Conservation (phyloP, 2,329 filamentous ascomycete genomes). For the Alternaria dauci region DNA sequence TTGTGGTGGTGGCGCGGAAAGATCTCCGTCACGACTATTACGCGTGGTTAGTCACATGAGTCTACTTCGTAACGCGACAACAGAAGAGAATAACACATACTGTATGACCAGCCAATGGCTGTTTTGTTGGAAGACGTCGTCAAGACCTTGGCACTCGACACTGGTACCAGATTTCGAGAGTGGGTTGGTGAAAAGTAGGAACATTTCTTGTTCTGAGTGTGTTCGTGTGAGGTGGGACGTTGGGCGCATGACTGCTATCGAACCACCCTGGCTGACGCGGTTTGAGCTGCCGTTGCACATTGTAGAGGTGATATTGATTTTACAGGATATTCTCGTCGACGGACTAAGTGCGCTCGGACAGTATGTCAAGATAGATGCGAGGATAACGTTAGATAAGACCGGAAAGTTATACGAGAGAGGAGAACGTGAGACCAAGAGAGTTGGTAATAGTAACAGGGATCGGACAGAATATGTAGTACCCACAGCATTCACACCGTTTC, state of each 20-base stretch:
- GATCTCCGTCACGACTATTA: conserved; percentile 42
- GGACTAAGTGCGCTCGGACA: background rate
- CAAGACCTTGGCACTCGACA: conserved; percentile 38
- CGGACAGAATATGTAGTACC: background rate
- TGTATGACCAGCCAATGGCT: conserved; percentile 44
- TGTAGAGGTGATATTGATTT: background rate
- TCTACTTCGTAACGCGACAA: background rate
- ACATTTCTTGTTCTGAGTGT: conserved; percentile 31
- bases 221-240: conserved; percentile 16
- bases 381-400: background rate
- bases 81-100: conserved; percentile 20
- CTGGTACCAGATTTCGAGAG: conserved; percentile 34
- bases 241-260: conserved; percentile 45
- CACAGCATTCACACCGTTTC: background rate
- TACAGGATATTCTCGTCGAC: background rate
- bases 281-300: conserved; percentile 46
- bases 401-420: background rate
- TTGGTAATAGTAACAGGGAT: no score
- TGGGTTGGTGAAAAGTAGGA: conserved; percentile 41
- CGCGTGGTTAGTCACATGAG: background rate
- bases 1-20: conserved; percentile 20
- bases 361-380: background rate
- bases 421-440: background rate
- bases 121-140: conserved; percentile 11
- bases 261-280: conserved; percentile 45